Conservation (phyloP, 2,329 filamentous ascomycete species). For the Colletotrichum magnum region DNA sequence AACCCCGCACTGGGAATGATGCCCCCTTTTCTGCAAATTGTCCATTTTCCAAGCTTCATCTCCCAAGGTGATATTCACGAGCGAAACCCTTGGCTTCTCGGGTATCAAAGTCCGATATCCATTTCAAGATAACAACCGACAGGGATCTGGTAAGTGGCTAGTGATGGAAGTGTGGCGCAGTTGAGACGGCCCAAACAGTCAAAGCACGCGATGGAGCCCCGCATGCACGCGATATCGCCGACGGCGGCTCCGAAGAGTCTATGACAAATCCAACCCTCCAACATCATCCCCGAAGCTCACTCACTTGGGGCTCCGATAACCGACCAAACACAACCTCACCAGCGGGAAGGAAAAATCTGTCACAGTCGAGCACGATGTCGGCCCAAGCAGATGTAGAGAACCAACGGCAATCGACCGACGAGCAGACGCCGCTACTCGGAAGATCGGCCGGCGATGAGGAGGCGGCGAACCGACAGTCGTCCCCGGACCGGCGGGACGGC, state of each 20-base stretch:
- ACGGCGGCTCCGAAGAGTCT: slow-evolving; percentile 30
- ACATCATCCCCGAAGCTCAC: background rate
- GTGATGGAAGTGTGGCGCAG: slow-evolving; percentile 24
- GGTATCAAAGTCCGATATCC: background rate
- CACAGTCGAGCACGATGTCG: slow-evolving; percentile 21
- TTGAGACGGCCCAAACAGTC: background rate
- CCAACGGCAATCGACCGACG: slow-evolving; percentile 30
- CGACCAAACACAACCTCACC: background rate
- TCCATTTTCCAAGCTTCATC: too few species aligned
- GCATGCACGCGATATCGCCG: slow-evolving; percentile 37
- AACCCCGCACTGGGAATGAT: too few species aligned
- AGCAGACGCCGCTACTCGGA: slow-evolving; percentile 45
- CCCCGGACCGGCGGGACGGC: slow-evolving; percentile 6
- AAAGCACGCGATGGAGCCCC: slow-evolving; percentile 40
- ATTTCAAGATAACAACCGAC: background rate
- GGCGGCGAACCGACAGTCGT: slow-evolving; percentile 8
- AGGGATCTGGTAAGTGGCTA: slow-evolving; percentile 19
- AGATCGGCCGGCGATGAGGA: slow-evolving; percentile 14
- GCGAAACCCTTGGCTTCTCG: too few species aligned
- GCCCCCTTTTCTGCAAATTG: too few species aligned
- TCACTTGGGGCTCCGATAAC: background rate
- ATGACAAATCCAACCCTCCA: slow-evolving; percentile 17
- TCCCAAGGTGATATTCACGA: too few species aligned
- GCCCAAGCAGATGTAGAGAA: slow-evolving; percentile 23
- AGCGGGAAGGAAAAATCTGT: background rate